Base-by-base conservation (phyloP, 352 stramenopile species). In the Albugo laibachii region DNA sequence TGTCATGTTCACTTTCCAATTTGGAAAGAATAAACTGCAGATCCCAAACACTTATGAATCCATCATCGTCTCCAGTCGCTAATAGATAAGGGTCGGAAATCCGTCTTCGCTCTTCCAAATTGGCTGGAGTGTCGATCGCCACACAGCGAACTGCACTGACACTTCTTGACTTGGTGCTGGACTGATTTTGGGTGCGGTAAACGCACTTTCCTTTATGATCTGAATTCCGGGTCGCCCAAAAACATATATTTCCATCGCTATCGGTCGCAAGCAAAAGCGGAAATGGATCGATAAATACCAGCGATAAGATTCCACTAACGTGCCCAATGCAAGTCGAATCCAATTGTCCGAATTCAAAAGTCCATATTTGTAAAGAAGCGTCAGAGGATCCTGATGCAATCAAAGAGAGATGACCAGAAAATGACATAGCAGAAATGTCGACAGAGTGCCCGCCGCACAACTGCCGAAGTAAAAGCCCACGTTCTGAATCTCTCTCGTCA, bases 281-380 rank as follows among this genome's bases (percentile, higher is more conserved):
- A 45, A 72, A 83, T 38, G 69, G 69, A 19, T 88, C 75, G 15
- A 87, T 36, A 48, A 91, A 91, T 36, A 67, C 56, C 10, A 91
- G 49, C 16, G 64, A 58, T 18, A 80, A 52, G 19, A 91, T 57
- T 13, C 72, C 69, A 48, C 63, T 81, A 47, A 80, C 69, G 50
- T 89, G 71, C 6, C 72, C 67, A 20, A 83, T 66, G 53, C 75
- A 83, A 43, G 66, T 80, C n/a, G 61, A 57, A 39, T 83, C 65
- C 2, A 83, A 63, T 13, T 80, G 72, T 18, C 77, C 78, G 49
- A 92, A 93, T 53, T 93, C 80, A 60, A 87, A 93, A 51, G 85
- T 69, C 80, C 80, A 93, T 24, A 91, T 50, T 50, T 83, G 71
- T 11, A 92, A 65, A 31, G 62, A 65, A 45, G 58, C 63, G 43